These are phyloP conservation scores for Sphaerulina vaccinii DNA, from an alignment of 2,329 filamentous ascomycete genomes.

Conservation along the genomic window DNA sequence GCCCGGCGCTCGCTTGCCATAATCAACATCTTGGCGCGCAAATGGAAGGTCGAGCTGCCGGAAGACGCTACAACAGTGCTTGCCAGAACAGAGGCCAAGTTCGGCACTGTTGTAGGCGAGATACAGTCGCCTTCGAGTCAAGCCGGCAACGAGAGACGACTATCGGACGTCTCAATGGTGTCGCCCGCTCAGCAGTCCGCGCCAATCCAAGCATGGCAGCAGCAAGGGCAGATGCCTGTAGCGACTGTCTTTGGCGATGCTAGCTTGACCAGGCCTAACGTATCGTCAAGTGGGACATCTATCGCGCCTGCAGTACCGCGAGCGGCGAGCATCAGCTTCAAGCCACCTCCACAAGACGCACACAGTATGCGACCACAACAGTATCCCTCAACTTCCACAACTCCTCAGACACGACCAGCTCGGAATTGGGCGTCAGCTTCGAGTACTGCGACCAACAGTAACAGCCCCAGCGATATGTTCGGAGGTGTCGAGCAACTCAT, in stretches of 20 bases:
- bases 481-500: slow-evolving; percentile 61
- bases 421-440: slow-evolving; percentile 10
- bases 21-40: slow-evolving; percentile 77
- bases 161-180: slow-evolving; percentile 17
- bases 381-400: slow-evolving; percentile 26
- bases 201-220: slow-evolving; percentile 17
- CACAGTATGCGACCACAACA: slow-evolving; percentile 27
- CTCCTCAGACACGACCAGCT: slow-evolving; percentile 19
- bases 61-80: slow-evolving; percentile 77
- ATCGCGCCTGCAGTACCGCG: slow-evolving; percentile 11
- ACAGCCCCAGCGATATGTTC: slow-evolving; percentile 55
- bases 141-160: slow-evolving; percentile 4
- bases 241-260: neutral
- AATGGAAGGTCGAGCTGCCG: slow-evolving; percentile 85
- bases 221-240: neutral
- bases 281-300: slow-evolving; percentile 4
- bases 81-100: slow-evolving; percentile 75
- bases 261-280: neutral
- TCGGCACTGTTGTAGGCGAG: slow-evolving; percentile 66
- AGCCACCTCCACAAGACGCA: slow-evolving; percentile 27
- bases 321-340: slow-evolving; percentile 19
- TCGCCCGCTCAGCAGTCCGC: slow-evolving; percentile 5
- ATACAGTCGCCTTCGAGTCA: slow-evolving; percentile 51
- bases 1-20: slow-evolving; percentile 83
- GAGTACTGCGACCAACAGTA: slow-evolving; percentile 30